Conservation (phyloP, 345 rosid species). For the Leavenworthia alabamica region DNA sequence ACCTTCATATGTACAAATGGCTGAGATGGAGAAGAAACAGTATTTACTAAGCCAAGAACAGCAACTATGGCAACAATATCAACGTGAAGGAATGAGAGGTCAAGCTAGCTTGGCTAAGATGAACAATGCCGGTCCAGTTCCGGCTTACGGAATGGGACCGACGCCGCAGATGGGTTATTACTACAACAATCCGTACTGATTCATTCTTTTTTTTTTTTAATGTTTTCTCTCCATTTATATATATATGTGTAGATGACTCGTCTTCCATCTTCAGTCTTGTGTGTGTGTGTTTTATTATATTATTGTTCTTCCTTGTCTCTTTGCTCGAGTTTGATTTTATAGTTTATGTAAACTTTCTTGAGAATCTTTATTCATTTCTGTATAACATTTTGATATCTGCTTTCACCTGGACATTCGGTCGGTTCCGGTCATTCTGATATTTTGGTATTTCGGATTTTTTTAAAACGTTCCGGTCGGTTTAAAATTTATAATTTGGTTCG, state of each 20-base stretch:
- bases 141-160: conserved; percentile 41
- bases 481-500: too few relatives aligned
- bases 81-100: conserved; percentile 73
- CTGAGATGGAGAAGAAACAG: conserved; percentile 80
- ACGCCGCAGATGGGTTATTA: conserved; percentile 45
- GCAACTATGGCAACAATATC: conserved; percentile 70
- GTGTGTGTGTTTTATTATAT: conserved; percentile 12
- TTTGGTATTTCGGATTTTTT: too few relatives aligned
- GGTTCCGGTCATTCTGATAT: too few relatives aligned
- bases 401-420: too few relatives aligned
- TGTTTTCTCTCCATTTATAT: background rate
- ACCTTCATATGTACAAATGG: conserved; percentile 74
- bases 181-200: conserved; percentile 32
- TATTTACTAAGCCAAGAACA: conserved; percentile 60
- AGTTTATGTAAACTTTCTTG: conserved; percentile 18
- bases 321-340: conserved; percentile 24
- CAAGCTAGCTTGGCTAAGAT: conserved; percentile 61
- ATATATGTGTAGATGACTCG: conserved; percentile 29
- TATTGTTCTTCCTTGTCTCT: background rate
- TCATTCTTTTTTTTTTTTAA: conserved; percentile 26
- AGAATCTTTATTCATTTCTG: conserved; percentile 7
- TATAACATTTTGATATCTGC: conserved; percentile 10
- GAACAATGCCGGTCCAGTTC: conserved; percentile 35
- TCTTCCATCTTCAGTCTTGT: conserved; percentile 12
- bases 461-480: too few relatives aligned